Percentiles rank a stretch among this genome's conserved stretches.
These are phyloP conservation scores for Ceratobasidium sp. DNA, from an alignment of 1,284 basidiomycete genomes.

Conservation along the genomic window DNA sequence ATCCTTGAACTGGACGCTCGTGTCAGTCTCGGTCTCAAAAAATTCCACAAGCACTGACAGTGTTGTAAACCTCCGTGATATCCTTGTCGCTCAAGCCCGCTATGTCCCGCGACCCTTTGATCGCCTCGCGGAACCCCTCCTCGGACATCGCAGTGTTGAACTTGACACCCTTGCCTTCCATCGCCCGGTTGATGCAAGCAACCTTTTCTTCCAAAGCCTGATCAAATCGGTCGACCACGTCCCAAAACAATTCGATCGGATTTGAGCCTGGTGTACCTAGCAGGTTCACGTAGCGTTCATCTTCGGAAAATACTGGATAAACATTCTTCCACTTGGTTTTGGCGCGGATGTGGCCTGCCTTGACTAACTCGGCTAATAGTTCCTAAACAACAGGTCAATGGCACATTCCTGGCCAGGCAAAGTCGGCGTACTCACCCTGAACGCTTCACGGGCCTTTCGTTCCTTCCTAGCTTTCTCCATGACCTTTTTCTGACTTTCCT, in stretches of 20 bases:
- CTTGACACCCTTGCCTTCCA: slow-evolving; percentile 65
- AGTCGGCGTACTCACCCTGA: slow-evolving; percentile 66
- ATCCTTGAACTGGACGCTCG: slow-evolving; percentile 38
- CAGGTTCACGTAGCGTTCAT: slow-evolving; percentile 84
- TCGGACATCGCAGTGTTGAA: slow-evolving; percentile 68
- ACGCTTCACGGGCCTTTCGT: slow-evolving; percentile 88
- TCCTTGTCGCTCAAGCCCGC: slow-evolving; percentile 65
- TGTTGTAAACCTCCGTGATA: slow-evolving; percentile 69
- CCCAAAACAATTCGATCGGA: slow-evolving; percentile 97
- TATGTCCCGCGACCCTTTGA: slow-evolving; percentile 62
- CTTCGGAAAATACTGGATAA: slow-evolving; percentile 78
- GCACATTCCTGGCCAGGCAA: not conserved
- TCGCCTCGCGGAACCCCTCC: slow-evolving; percentile 64
- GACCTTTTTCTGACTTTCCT: slow-evolving; percentile 77
- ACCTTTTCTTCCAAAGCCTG: slow-evolving; percentile 85
- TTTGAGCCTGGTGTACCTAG: slow-evolving; percentile 93
- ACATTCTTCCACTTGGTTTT: slow-evolving; percentile 92
- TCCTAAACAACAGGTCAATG: slow-evolving; percentile 58
- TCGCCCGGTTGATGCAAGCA: slow-evolving; percentile 67
- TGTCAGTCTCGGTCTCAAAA: not conserved
- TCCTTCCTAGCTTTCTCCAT: slow-evolving; percentile 86
- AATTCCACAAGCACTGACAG: slow-evolving; percentile 62
- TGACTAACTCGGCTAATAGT: slow-evolving; percentile 76
- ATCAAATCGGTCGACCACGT: slow-evolving; percentile 87
- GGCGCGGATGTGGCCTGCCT: slow-evolving; percentile 76